Conservation (phyloP, 306 rosid species). For the Castanea crenata region DNA sequence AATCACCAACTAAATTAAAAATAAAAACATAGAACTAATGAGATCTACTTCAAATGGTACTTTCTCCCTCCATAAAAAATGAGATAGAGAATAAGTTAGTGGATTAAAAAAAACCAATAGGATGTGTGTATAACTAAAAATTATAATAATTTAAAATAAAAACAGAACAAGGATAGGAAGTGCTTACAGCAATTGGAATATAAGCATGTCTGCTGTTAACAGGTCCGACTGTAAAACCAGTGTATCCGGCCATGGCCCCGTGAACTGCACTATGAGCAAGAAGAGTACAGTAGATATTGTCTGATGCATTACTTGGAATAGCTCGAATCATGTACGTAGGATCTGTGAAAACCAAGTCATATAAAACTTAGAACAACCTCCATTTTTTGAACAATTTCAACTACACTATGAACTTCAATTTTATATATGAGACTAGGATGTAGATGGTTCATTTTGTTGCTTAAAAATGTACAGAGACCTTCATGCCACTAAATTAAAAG, state of each 20-base stretch:
- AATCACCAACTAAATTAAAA: neutral
- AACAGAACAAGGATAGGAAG: conserved; percentile 15
- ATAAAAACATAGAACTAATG: neutral
- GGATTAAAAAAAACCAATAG: neutral
- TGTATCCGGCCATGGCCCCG: conserved; percentile 97
- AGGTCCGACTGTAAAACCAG: conserved; percentile 89
- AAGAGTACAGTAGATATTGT: conserved; percentile 92
- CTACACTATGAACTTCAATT: neutral
- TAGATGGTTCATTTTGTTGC: neutral
- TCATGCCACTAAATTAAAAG: neutral
- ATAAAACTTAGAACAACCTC: neutral
- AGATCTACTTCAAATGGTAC: neutral
- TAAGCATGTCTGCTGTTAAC: conserved; percentile 86
- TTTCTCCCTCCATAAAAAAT: neutral
- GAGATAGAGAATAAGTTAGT: too few relatives aligned
- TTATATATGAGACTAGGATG: neutral
- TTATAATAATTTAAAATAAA: conserved; percentile 11
- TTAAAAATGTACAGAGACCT: neutral
- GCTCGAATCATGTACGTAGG: conserved; percentile 99
- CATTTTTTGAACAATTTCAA: neutral
- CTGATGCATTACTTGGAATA: conserved; percentile 94
- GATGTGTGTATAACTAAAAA: neutral
- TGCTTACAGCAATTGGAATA: conserved; percentile 87
- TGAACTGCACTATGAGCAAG: conserved; percentile 96
- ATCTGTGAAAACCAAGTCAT: conserved; percentile 40